phyloP scores from a whole-genome alignment of 2,329 filamentous ascomycete genomes.

The Pseudogymnoascus sp. region DNA sequence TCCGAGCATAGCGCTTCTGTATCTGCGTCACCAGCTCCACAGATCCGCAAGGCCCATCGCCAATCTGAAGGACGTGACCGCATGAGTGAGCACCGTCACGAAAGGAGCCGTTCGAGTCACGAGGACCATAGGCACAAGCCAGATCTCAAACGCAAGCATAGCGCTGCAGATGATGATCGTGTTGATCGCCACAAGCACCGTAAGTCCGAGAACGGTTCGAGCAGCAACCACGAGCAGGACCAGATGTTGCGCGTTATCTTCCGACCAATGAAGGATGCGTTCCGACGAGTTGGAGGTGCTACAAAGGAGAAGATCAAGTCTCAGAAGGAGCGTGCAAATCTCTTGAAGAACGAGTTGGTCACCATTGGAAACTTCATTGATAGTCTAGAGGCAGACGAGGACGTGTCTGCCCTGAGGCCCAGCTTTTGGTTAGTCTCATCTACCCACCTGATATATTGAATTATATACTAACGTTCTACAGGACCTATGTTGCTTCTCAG shows the following conservation, averaged over 20 bases:
- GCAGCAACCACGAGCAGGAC: slow-evolving; percentile 26
- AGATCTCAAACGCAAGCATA: slow-evolving; percentile 56
- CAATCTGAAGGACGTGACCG: slow-evolving; percentile 38
- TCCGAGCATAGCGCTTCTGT: slow-evolving; percentile 51
- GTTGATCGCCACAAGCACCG: slow-evolving; percentile 46
- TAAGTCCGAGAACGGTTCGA: slow-evolving; percentile 42
- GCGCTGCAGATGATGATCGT: slow-evolving; percentile 45
- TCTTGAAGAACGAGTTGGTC: slow-evolving; percentile 54
- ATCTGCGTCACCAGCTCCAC: slow-evolving; percentile 65
- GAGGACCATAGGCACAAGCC: slow-evolving; percentile 22
- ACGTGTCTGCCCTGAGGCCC: slow-evolving; percentile 21
- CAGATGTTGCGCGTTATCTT: slow-evolving; percentile 40
- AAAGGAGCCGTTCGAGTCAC: slow-evolving; percentile 19
- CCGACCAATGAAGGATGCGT: slow-evolving; percentile 53
- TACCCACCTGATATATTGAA: background rate
- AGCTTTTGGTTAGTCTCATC: slow-evolving; percentile 26
- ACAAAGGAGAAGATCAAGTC: slow-evolving; percentile 57
- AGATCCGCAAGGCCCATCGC: slow-evolving; percentile 36
- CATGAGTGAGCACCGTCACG: slow-evolving; percentile 37
- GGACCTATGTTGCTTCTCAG: slow-evolving; percentile 28
- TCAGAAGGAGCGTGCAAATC: slow-evolving; percentile 53
- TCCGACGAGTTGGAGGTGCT: slow-evolving; percentile 52
- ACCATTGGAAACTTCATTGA: slow-evolving; percentile 58
- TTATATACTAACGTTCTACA: slow-evolving; percentile 12
- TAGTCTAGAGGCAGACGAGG: slow-evolving; percentile 25